Evolutionary conservation across 2,329 filamentous ascomycete species (phyloP).

Genomic region (Clarireedia hainanense): DNA sequence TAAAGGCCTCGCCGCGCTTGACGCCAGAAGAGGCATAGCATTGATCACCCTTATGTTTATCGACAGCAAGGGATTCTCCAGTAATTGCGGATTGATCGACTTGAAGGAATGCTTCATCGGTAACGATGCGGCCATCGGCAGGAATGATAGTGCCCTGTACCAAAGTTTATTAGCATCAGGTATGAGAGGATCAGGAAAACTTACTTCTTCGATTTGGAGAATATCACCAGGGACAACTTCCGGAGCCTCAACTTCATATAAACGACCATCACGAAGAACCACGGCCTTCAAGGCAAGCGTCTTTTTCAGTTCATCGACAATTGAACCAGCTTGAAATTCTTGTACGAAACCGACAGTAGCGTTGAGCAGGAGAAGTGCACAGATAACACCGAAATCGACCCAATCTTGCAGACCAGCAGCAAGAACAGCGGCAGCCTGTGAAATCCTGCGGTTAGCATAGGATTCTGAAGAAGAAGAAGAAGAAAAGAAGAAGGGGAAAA

Average conservation of each 20-base stretch:
- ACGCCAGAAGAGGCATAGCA: slow-evolving; percentile 82
- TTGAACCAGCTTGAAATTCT: slow-evolving; percentile 83
- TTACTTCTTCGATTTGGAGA: slow-evolving; percentile 71
- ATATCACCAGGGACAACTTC: slow-evolving; percentile 88
- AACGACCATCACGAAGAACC: slow-evolving; percentile 71
- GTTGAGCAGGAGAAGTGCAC: slow-evolving; percentile 74
- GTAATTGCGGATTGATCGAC: slow-evolving; percentile 90
- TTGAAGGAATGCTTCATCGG: slow-evolving; percentile 76
- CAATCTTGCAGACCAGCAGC: slow-evolving; percentile 80
- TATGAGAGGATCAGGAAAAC: slow-evolving; percentile 8
- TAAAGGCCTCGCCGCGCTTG: slow-evolving; percentile 82
- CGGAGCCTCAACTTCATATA: slow-evolving; percentile 72
- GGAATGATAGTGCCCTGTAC: slow-evolving; percentile 73
- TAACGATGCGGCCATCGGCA: slow-evolving; percentile 79
- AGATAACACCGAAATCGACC: slow-evolving; percentile 92
- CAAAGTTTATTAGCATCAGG: slow-evolving; percentile 9
- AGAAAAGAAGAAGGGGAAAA: no score
- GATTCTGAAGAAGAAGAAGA: background rate
- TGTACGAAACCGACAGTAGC: slow-evolving; percentile 80
- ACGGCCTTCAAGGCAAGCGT: slow-evolving; percentile 81
- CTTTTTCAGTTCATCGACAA: slow-evolving; percentile 87
- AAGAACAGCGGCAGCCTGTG: slow-evolving; percentile 58
- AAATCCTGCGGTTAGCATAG: slow-evolving; percentile 5
- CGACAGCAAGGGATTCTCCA: slow-evolving; percentile 83
- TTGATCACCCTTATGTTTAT: slow-evolving; percentile 75